Evolutionary conservation across 345 rosid species (phyloP), one percentile per base, ranked within the genome.

Genomic region (Moricandia moricandioides): DNA sequence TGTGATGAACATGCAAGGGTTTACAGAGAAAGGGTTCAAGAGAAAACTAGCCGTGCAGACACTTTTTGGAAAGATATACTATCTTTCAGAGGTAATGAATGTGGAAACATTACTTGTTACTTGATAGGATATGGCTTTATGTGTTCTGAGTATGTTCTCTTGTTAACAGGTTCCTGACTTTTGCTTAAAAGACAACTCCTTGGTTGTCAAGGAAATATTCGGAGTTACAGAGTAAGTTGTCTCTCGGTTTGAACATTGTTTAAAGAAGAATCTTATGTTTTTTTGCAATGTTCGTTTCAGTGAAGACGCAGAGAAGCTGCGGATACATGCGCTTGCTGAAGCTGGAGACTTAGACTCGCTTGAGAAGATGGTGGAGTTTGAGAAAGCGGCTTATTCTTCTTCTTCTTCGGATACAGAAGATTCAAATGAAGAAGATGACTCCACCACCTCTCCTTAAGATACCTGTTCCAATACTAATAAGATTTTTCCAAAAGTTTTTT

Each of bases 41-140:
- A 89, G 97, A 82, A 92, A 95, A 80, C 97, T 95, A 37, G 97
- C 97, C 0, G 96, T 95, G 73, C 96, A 90, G 67, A 75, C 88
- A 21, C 88, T 95, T 69, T 95, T 95, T 62, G 97, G 97, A 47
- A 92, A 92, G 79, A 84, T 95, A 49, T 90, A 86, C 83, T 95
- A 95, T 82, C 85, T 92, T 18, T 88, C 97, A 2, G 94, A 95
- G 92, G 99, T 88, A 73, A 16, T 27, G 17, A 34, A 26, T 45
- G 40, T 35, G 7, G 51, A 69, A 37, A 58, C 55, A 0, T 14
- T 14, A 45, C 52, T 45, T 45, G 1, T 45, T 45, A 45, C 7
- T 40, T 12, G 49, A 1, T 40, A 12, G 5, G 0, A 12, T 40
- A 5, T 45, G 52, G 3, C 24, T 21, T 21, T 21, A 21, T 21